These are phyloP conservation scores for Trypanosoma melophagium DNA, from an alignment of 208 protist genomes.

Conservation along the genomic window DNA sequence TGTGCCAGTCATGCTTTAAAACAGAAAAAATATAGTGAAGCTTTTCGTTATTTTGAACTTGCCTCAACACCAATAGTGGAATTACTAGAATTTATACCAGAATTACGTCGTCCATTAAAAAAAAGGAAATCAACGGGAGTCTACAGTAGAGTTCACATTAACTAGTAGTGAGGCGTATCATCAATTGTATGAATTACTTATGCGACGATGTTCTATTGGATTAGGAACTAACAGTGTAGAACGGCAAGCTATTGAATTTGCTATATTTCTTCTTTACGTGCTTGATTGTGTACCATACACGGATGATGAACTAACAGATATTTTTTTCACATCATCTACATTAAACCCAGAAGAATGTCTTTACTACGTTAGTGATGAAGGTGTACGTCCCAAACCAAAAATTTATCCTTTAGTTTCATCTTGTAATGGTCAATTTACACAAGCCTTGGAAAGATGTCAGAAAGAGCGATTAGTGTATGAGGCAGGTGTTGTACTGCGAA, in stretches of 20 bases:
- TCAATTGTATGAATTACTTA: slow-evolving; percentile 26
- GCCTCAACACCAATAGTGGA: slow-evolving; percentile 21
- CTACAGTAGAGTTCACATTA: neutral
- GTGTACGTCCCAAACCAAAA: slow-evolving; percentile 14
- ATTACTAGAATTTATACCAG: slow-evolving; percentile 27
- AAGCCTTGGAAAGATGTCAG: slow-evolving; percentile 39
- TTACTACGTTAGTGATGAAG: slow-evolving; percentile 4
- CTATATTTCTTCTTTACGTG: slow-evolving; percentile 37
- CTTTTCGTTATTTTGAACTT: slow-evolving; percentile 30
- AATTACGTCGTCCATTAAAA: slow-evolving; percentile 20
- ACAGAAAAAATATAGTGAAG: slow-evolving; percentile 18
- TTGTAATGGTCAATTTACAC: slow-evolving; percentile 1
- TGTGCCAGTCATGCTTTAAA: slow-evolving; percentile 31
- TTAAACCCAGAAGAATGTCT: slow-evolving; percentile 18
- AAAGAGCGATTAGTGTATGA: slow-evolving; percentile 23
- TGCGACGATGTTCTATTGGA: neutral
- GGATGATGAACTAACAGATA: slow-evolving; percentile 5
- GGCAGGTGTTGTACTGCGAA: slow-evolving; percentile 24
- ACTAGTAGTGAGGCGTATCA: slow-evolving; percentile 28
- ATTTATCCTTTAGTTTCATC: slow-evolving; percentile 23
- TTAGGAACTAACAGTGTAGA: slow-evolving; percentile 8
- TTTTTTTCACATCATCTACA: slow-evolving; percentile 16
- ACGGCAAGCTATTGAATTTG: slow-evolving; percentile 25
- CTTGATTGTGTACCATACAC: slow-evolving; percentile 19
- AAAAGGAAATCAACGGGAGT: neutral